These are phyloP conservation scores for Chlorella vulgaris DNA, from an alignment of 139 green algal genomes.

Conservation along the genomic window DNA sequence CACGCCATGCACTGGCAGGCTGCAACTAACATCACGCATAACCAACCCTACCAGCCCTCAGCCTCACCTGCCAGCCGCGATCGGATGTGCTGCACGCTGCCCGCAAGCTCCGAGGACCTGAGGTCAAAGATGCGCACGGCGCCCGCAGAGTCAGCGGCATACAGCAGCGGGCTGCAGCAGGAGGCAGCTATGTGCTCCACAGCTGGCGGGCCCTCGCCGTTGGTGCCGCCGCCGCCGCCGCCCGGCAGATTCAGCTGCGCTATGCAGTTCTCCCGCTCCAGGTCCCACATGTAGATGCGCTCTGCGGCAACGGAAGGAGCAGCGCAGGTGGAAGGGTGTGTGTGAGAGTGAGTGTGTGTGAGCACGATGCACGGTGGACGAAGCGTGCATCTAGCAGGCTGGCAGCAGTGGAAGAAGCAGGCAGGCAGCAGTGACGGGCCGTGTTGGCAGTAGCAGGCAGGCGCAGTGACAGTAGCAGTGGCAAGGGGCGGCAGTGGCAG, in stretches of 20 bases:
- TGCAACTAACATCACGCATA: too few species aligned
- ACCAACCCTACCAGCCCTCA: too few species aligned
- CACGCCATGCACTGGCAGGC: background rate
- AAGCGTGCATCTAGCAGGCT: background rate
- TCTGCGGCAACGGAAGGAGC: background rate
- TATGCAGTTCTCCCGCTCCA: constrained; percentile 60
- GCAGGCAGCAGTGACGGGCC: too few species aligned
- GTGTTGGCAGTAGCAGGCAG: too few species aligned
- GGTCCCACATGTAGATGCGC: constrained; percentile 58
- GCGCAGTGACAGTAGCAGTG: too few species aligned
- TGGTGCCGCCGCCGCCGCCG: constrained; percentile 9
- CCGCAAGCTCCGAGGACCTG: constrained; percentile 46
- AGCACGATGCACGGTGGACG: too few species aligned
- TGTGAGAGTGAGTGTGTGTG: too few species aligned
- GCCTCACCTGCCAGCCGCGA: constrained; percentile 28
- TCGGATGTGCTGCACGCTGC: constrained; percentile 43
- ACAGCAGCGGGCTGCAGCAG: constrained; percentile 56
- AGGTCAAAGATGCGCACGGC: constrained; percentile 78
- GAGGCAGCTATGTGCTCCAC: constrained; percentile 44
- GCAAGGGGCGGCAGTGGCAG: too few species aligned
- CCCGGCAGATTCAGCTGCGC: constrained; percentile 44
- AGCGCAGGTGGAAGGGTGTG: background rate
- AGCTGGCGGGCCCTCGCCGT: background rate
- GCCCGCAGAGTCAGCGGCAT: constrained; percentile 60
- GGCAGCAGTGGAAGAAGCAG: background rate